phyloP scores from a whole-genome alignment of 2,329 filamentous ascomycete genomes.

The Lachnellula arida region DNA sequence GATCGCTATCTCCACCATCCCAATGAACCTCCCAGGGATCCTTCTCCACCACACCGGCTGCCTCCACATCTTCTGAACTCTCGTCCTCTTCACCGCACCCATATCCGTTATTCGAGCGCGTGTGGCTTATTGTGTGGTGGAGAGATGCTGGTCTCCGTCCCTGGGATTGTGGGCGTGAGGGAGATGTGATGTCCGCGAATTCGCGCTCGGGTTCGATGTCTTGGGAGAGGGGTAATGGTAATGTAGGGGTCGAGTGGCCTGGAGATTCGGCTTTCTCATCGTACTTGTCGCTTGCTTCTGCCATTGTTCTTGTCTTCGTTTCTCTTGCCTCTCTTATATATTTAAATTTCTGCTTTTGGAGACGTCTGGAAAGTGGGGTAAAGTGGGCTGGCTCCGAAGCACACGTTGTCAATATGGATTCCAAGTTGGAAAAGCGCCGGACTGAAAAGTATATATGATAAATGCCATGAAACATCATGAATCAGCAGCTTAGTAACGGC shows the following conservation, averaged over 20 bases:
- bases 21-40: conserved; percentile 66
- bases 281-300: background rate
- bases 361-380: too few relatives aligned
- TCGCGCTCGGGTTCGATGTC: conserved; percentile 8
- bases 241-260: background rate
- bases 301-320: background rate
- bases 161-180: conserved; percentile 7
- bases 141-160: conserved; percentile 4
- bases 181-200: conserved; percentile 19
- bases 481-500: too few relatives aligned
- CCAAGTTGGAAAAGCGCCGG: too few relatives aligned
- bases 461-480: too few relatives aligned
- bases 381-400: too few relatives aligned
- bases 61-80: conserved; percentile 11
- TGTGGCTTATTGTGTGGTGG: conserved; percentile 13
- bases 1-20: conserved; percentile 68
- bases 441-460: too few relatives aligned
- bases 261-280: conserved; percentile 2
- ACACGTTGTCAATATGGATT: too few relatives aligned
- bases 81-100: conserved; percentile 26
- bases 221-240: background rate
- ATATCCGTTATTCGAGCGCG: conserved; percentile 31
- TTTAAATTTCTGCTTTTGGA: background rate
- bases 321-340: background rate
- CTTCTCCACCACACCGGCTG: conserved; percentile 28